Conservation (phyloP, 768 basidiomycete genomes). For the Kockovaella imperatae region DNA sequence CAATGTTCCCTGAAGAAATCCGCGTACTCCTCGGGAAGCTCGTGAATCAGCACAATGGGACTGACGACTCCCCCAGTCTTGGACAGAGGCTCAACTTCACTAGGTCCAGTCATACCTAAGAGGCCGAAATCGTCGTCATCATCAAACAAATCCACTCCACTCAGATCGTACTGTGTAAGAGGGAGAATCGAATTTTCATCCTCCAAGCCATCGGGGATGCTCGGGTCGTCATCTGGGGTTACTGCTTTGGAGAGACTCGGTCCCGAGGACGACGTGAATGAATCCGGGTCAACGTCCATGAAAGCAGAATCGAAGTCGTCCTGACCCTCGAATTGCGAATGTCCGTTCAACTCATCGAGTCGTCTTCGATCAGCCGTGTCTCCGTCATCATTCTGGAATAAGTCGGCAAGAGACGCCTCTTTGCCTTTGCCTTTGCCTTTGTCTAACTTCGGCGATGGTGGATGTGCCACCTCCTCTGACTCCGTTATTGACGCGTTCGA, state of each 20-base stretch:
- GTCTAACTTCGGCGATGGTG: too few relatives aligned
- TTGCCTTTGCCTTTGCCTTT: conserved; percentile 2
- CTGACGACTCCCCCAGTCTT: not conserved
- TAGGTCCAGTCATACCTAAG: not conserved
- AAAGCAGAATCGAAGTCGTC: not conserved
- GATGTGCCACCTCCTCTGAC: too few relatives aligned
- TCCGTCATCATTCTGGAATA: not conserved
- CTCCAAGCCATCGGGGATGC: too few relatives aligned
- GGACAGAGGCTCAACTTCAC: not conserved
- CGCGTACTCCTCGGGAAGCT: conserved; percentile 8
- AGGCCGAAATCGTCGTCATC: not conserved
- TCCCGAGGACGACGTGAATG: not conserved
- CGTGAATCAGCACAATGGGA: not conserved
- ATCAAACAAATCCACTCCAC: not conserved
- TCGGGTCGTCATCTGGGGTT: too few relatives aligned
- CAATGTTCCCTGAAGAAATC: conserved; percentile 35
- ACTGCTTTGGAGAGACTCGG: too few relatives aligned
- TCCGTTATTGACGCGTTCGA: too few relatives aligned
- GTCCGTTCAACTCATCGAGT: not conserved
- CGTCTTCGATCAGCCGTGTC: not conserved
- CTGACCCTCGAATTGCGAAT: not conserved
- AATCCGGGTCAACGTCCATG: not conserved
- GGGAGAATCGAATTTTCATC: too few relatives aligned
- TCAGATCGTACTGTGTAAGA: too few relatives aligned
- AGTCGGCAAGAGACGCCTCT: not conserved